These are phyloP conservation scores for Pyronema omphalodes DNA, from an alignment of 495 filamentous ascomycete species.

Conservation along the genomic window DNA sequence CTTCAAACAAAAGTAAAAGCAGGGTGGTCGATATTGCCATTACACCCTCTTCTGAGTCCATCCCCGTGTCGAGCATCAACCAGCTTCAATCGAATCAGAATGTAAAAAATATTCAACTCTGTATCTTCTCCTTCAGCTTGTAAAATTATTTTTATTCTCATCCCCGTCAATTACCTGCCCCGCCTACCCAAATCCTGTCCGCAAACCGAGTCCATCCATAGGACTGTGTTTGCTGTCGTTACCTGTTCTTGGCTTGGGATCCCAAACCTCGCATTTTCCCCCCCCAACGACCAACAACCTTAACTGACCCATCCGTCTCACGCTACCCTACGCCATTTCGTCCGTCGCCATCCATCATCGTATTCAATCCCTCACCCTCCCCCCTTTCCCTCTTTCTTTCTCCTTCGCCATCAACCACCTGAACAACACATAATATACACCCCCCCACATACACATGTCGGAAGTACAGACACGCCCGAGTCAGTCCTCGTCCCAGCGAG, in stretches of 20 bases:
- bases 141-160: no score
- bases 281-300: background rate
- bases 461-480: constrained; percentile 69
- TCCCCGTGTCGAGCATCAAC: no score
- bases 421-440: constrained; percentile 1
- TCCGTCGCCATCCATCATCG: constrained; percentile 2
- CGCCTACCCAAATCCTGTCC: background rate
- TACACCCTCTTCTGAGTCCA: no score
- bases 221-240: background rate
- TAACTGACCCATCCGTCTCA: constrained; percentile 1
- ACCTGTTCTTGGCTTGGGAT: background rate
- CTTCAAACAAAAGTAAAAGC: no score
- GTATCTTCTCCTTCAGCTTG: no score
- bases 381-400: constrained; percentile 13
- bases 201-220: background rate
- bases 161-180: background rate
- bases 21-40: no score
- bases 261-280: background rate
- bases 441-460: constrained; percentile 45
- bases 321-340: background rate
- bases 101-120: no score
- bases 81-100: no score
- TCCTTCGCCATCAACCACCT: constrained; percentile 5
- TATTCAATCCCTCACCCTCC: background rate
- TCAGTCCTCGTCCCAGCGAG: constrained; percentile 39